Percentiles rank a stretch among this genome's conserved stretches.
These are phyloP conservation scores for Annona squamosa DNA, from an alignment of 164 flowering plant genomes.

Conservation along the genomic window DNA sequence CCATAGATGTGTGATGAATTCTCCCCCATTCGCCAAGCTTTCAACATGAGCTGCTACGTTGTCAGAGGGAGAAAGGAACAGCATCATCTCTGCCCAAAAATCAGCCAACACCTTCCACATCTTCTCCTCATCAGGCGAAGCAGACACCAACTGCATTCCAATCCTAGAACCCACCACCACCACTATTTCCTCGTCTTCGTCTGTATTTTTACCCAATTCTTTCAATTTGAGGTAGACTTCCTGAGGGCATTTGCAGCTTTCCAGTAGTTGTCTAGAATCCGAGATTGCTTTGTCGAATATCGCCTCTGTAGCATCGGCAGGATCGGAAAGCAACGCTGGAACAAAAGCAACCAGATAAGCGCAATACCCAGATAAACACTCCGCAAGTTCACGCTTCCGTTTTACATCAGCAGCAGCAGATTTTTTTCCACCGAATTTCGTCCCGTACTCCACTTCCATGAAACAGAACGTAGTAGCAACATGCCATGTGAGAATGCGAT, in stretches of 20 bases:
- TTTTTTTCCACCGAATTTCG: neutral
- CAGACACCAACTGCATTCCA: neutral
- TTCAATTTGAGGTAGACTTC: neutral
- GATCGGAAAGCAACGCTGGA: neutral
- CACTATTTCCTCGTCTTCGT: neutral
- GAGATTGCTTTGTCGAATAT: neutral
- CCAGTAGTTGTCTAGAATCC: neutral
- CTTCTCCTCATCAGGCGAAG: neutral
- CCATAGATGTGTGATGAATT: neutral
- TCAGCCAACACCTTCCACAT: neutral
- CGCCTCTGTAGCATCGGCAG: neutral
- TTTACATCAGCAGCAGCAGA: neutral
- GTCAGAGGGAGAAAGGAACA: neutral
- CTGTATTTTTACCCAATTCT: neutral
- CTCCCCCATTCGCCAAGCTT: neutral
- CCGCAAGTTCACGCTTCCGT: neutral
- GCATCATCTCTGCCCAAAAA: neutral
- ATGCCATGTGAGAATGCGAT: neutral
- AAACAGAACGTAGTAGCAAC: neutral
- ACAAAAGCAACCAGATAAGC: neutral
- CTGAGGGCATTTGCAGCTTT: neutral
- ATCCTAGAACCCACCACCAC: neutral
- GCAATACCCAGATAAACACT: neutral
- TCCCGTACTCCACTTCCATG: neutral
- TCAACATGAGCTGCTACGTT: neutral